Base-by-base conservation (phyloP, 2,329 filamentous ascomycete genomes). In the Fusarium sp. region DNA sequence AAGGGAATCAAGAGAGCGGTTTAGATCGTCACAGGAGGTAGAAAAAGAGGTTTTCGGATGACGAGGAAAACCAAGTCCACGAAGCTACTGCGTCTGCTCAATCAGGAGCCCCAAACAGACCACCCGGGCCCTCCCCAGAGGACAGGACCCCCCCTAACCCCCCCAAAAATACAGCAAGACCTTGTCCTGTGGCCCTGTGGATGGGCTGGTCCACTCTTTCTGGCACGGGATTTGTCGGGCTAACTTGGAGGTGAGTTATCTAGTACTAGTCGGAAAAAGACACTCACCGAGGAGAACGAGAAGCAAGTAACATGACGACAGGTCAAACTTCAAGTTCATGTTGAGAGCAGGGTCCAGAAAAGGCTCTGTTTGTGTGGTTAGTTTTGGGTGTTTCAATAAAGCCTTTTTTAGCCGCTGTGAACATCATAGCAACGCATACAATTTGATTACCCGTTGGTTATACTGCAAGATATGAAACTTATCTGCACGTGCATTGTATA, bases 151-250 rank as follows among this genome's bases (percentile, higher is more conserved):
- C 33, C 33, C 33, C 33, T 35, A 35, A 17, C 27, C 32, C 33
- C 33, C 33, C 33, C 33, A 37, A 37, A 37, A 37, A 37, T 37
- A 37, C 33, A 37, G 33, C 33, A 37, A 37, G 33, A 17, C 33
- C 33, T 37, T 61, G 56, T 43, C 61, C 58, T 46, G 40, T 46
- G 56, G 47, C 54, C 53, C 25, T 27, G 25, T 27, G 25, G 25
- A 27, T 11, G 25, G 22, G 45, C 53, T 46, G 58, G 32, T 46
- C 66, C 66, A 69, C 66, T 61, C 32, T 56, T 62, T 56, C 68
- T 58, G 50, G 51, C 67, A 73, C 71, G 71, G 71, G 71, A 73
- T 73, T 73, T 73, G 71, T 73, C 71, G 71, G 71, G 67, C 56
- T 54, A 62, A 62, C 37, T 53, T 27, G 37, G 22, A 30, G 41